Evolutionary conservation across 192 early-diverging fungal species (phyloP), one percentile per base, ranked within the genome.

Genomic region (Coemansia sp.): DNA sequence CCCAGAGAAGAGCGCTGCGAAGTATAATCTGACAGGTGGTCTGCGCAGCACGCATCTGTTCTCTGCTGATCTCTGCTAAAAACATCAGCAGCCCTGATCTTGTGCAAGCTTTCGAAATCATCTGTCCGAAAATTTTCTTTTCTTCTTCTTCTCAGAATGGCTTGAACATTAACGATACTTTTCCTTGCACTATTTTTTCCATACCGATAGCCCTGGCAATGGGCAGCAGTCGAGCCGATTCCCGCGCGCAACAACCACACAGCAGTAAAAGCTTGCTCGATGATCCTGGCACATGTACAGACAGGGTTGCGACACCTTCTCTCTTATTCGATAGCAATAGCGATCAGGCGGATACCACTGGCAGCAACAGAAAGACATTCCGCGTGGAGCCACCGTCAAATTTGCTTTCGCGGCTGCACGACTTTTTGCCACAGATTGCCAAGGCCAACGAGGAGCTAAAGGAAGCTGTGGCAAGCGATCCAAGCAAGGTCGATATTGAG

Each of bases 381-480:
- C 77, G 72, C 21, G 38, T 80, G 27, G 71, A 74, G 18, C 68
- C 77, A 38, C 77, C 77, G 8, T 67, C 68, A 5, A 71, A 64
- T 26, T 68, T 81, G 16, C 52, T 81, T 10, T 72, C 73, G 41
- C 73, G 74, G 47, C 64, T 81, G 1, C 62, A 76, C 22, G 61
- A 65, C 24, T 76, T 81, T 34, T 53, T 81, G 50, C 78, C 74
- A 0, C 78, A 81, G 61, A 81, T 81, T 9, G 78, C 78, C 26
- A 64, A 69, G 27, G 78, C 78, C 7, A 81, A 81, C 59, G 59
- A 64, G 21, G 62, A 74, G 44, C 69, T 80, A 16, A 58, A 74
- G 26, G 65, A 21, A 4, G 70, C 67, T 3, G 52, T 69, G 16
- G 62, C 62, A 28, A 49, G 68, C 14, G 74, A 81, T 59, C 74